phyloP scores from a whole-genome alignment of 768 basidiomycete species.

The Jaapia argillacea region DNA sequence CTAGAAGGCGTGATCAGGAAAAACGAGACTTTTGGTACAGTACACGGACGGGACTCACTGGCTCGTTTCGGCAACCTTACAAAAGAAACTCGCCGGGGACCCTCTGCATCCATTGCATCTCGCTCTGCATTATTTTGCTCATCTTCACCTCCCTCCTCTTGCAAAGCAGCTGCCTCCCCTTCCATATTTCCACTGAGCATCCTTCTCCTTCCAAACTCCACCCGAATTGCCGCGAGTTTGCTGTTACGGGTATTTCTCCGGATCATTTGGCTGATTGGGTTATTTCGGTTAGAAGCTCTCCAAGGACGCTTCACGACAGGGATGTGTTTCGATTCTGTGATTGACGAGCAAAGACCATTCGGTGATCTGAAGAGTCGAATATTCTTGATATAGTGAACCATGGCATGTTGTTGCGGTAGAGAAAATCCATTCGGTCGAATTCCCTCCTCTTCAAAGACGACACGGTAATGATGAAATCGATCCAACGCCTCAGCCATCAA shows the following conservation, averaged over 20 bases:
- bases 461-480: not conserved
- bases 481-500: slow-evolving; percentile 6
- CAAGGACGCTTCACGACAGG: slow-evolving; percentile 13
- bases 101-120: not conserved
- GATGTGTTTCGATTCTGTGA: slow-evolving; percentile 14
- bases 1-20: no score
- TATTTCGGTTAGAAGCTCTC: slow-evolving; percentile 9
- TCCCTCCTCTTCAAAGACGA: not conserved
- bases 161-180: no score
- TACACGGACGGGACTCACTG: no score
- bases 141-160: not conserved
- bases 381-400: not conserved
- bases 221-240: slow-evolving; percentile 1
- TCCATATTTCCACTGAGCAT: no score
- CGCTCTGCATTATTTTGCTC: not conserved
- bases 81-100: no score
- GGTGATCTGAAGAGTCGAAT: slow-evolving; percentile 8
- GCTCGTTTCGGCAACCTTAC: no score
- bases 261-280: slow-evolving; percentile 11
- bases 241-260: slow-evolving; percentile 4
- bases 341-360: slow-evolving; percentile 14
- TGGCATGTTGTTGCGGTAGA: not conserved
- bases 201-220: not conserved
- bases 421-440: not conserved
- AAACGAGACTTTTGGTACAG: not conserved